A percentile compares a stretch with the other conserved stretches of the same genome.
Conservation (phyloP, 257 asterid genomes). For the Fraxinus excelsior region DNA sequence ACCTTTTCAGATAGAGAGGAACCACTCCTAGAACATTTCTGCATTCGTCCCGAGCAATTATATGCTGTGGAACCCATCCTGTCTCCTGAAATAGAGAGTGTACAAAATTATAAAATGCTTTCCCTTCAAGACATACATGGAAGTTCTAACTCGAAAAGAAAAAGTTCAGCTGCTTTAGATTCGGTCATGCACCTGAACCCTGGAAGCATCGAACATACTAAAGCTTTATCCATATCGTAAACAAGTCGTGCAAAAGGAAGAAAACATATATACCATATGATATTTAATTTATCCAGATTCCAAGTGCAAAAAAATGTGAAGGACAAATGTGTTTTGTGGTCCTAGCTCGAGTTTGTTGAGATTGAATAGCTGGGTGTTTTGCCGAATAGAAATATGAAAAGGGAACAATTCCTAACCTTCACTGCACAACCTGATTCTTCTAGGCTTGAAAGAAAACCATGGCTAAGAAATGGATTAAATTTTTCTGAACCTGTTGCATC, state of each 20-base stretch:
- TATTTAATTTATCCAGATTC: not conserved
- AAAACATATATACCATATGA: not conserved
- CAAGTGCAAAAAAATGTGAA: not conserved
- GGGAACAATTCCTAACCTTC: conserved; percentile 52
- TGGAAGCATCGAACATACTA: not conserved
- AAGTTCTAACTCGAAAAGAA: not conserved
- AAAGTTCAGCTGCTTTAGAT: not conserved
- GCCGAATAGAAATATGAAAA: not conserved
- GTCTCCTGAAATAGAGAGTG: conserved; percentile 61
- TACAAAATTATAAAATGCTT: conserved; percentile 11
- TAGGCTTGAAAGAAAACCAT: conserved; percentile 88
- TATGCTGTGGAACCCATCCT: conserved; percentile 94
- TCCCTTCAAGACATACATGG: not conserved
- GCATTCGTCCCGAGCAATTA: conserved; percentile 70
- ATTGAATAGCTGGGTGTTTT: not conserved
- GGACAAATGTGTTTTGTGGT: not conserved
- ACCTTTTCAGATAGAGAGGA: conserved; percentile 98
- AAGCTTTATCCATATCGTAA: not conserved
- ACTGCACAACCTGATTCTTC: conserved; percentile 86
- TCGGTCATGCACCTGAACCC: not conserved
- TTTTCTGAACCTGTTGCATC: conserved; percentile 65
- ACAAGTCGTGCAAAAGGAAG: not conserved
- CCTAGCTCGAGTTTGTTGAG: not conserved
- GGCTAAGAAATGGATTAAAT: conserved; percentile 80
- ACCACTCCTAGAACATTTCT: conserved; percentile 73